Base-by-base conservation (phyloP, 441 rosid genomes). In the Raphanus hybrid region DNA sequence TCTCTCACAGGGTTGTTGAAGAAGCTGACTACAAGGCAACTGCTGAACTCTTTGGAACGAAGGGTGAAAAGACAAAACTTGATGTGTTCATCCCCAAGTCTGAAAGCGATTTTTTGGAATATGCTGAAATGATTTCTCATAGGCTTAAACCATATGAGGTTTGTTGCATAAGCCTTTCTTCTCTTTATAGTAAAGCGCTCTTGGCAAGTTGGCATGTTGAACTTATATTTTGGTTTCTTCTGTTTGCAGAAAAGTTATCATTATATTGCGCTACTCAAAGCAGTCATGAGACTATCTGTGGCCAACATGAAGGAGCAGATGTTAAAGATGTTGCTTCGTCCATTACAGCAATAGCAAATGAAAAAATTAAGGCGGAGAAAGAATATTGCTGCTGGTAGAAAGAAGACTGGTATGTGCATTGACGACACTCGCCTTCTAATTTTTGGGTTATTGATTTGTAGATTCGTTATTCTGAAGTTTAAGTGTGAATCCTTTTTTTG, bases 261-360 rank as follows among this genome's bases (percentile, higher is more conserved):
- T 16, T 16, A 16, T 16, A 16, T 16, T 16, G 18, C 18, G 18
- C 18, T 16, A 16, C 18, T 16, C 18, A 16, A 16, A 16, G 18
- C 18, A 16, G 18, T 16, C 18, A 16, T 16, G 18, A 16, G 18
- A 16, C 18, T 16, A 16, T 16, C 18, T 16, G 18, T 16, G 18
- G 18, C 18, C 18, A 16, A 16, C 18, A 16, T 16, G 18, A 16
- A 16, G 18, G 18, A 16, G 18, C 18, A 16, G 18, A 16, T 16
- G 97, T 92, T 52, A 91, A 91, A 85, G 98, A 95, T 16, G 87
- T 95, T 79, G 90, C 97, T 7, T 88, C 97, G 43, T 89, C 98
- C 2, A 63, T 92, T 68, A 85, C 92, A 69, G 91, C 99, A 48
- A 89, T 92, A 70, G 94, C 94, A 10, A 92, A 92, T 85, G 99